Base-by-base conservation (phyloP, 2,329 filamentous ascomycete species). In the Beauveria medogensis region DNA sequence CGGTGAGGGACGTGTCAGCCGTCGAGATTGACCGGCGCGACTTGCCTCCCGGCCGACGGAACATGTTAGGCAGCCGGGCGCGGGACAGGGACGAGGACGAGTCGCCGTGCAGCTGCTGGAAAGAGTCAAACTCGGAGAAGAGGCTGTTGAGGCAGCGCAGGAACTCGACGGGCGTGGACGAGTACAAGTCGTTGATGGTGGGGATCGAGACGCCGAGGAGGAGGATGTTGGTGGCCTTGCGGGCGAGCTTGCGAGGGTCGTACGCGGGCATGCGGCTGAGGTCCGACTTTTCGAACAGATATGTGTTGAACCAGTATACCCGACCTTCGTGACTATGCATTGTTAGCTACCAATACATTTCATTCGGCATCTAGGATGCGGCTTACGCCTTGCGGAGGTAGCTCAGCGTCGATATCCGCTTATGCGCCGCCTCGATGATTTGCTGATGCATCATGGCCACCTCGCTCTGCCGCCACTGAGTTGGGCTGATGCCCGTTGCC, bases 221-320 rank as follows among this genome's bases (percentile, higher is more conserved):
- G 61, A 99, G 86, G 73, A 93, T 96, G 73, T 96, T 96, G 56
- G 92, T 95, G 41, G 94, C 93, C 67, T 94, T 90, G 62, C 92
- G 89, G 64, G 91, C 88, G 54, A 97, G 85, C 71, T 93, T 94
- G 65, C 89, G 86, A 4, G 85, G 78, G 62, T 95, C 90, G 71
- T 95, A 93, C 71, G 91, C 96, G 51, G 93, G 87, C 78, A 97
- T 88, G 69, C 88, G 87, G 56, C 83, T 78, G 40, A 97, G 81
- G 73, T 96, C 91, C 34, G 84, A 74, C 69, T 91, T 89, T 65
- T 92, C 90, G 75, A 96, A 96, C 70, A 96, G 89, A 63, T 96
- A 85, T 0, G 94, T 97, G 76, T 97, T 97, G 80, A 97, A 97
- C 92, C 94, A 97, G 78, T 96, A 97, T 47, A 96, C 87, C 62